Conservation (phyloP, 1,284 basidiomycete genomes). For the Apiotrichum domesticum region DNA sequence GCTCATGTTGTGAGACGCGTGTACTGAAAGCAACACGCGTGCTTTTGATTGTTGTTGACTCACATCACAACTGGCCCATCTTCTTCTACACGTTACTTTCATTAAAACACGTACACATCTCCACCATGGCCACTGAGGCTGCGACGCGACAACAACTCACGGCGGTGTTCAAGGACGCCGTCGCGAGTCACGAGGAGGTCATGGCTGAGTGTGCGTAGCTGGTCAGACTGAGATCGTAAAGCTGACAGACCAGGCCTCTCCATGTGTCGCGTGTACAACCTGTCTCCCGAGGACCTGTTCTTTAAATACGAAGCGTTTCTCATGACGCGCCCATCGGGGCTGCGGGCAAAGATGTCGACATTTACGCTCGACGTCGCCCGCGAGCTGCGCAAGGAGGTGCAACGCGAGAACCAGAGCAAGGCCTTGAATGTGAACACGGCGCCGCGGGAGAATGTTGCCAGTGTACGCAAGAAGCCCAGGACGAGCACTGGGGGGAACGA, state of each 20-base stretch:
- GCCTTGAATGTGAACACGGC: constrained; percentile 14
- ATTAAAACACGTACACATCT: no score
- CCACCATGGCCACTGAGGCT: constrained; percentile 23
- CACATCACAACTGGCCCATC: no score
- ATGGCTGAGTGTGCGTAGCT: constrained; percentile 39
- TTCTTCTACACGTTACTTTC: no score
- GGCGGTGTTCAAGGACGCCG: constrained; percentile 30
- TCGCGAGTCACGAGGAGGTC: constrained; percentile 37
- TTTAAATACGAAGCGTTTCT: constrained; percentile 51
- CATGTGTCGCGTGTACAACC: constrained; percentile 41
- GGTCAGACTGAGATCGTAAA: no score
- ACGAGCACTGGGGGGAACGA: constrained; percentile 18
- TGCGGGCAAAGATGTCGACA: constrained; percentile 37
- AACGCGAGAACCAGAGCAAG: constrained; percentile 39
- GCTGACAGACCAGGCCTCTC: constrained; percentile 36
- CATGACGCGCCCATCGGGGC: constrained; percentile 40
- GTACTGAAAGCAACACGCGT: no score
- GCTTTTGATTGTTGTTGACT: no score
- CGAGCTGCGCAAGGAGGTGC: constrained; percentile 46
- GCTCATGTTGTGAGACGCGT: no score
- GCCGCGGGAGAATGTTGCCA: constrained; percentile 16
- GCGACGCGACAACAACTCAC: constrained; percentile 25
- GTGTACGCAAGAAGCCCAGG: constrained; percentile 19
- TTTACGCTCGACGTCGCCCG: constrained; percentile 42
- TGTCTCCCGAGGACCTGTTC: constrained; percentile 44